Percentiles rank a stretch among this genome's conserved stretches.
Evolutionary conservation across 2,329 filamentous ascomycete species (phyloP).

Genomic region (Amylocarpus encephaloides): DNA sequence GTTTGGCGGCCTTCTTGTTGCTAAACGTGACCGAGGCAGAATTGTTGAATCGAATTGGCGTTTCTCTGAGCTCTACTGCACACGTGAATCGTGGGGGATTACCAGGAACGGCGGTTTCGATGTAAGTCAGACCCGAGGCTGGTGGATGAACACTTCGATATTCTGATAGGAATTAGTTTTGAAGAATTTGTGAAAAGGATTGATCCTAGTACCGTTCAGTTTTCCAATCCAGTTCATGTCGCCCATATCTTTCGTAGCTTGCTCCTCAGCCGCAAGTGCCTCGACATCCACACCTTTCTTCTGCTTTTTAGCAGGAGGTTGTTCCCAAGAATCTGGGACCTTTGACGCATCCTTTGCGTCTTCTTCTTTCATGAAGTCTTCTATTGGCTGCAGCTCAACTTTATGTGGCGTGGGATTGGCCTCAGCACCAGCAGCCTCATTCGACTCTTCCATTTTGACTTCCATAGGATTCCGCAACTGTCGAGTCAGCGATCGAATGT

Average conservation of each 20-base stretch:
- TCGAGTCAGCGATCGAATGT: background rate
- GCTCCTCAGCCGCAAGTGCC: slow-evolving; percentile 10
- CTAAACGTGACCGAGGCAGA: slow-evolving; percentile 13
- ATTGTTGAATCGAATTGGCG: slow-evolving; percentile 17
- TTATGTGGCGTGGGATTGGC: background rate
- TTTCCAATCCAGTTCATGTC: slow-evolving; percentile 28
- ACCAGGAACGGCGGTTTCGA: slow-evolving; percentile 5
- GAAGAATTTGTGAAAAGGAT: no score
- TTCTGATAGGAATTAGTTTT: slow-evolving; percentile 16
- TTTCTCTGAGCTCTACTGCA: slow-evolving; percentile 21
- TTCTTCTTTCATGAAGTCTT: slow-evolving; percentile 15
- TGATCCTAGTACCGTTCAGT: slow-evolving; percentile 20
- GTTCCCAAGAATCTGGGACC: background rate
- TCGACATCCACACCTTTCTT: slow-evolving; percentile 11
- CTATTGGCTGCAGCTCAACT: slow-evolving; percentile 6
- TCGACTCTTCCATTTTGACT: background rate
- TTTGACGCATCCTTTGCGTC: slow-evolving; percentile 6
- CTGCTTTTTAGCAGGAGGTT: slow-evolving; percentile 10
- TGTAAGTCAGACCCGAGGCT: slow-evolving; percentile 5
- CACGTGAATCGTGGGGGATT: slow-evolving; percentile 18
- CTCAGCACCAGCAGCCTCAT: background rate
- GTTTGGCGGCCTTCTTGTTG: slow-evolving; percentile 30
- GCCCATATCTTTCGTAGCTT: slow-evolving; percentile 21
- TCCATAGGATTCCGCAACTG: no score
- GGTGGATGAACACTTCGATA: slow-evolving; percentile 21